phyloP scores from a whole-genome alignment of 1,284 basidiomycete species.

The Leccinum subfulvum region DNA sequence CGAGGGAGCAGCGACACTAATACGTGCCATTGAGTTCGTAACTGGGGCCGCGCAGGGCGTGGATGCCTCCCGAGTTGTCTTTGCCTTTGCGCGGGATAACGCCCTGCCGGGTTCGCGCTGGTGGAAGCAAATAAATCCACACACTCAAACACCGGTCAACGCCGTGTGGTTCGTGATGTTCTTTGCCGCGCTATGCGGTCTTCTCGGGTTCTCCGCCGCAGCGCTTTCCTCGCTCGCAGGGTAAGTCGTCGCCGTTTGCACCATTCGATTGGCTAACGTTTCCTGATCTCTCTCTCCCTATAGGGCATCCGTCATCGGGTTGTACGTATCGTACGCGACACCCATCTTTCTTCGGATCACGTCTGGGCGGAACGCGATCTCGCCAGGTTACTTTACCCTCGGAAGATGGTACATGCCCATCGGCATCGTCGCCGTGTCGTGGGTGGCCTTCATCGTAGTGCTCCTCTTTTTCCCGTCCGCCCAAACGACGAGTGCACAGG shows the following conservation, averaged over 20 bases:
- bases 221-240: conserved; percentile 66
- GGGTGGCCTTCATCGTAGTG: conserved; percentile 63
- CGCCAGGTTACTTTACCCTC: conserved; percentile 59
- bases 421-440: conserved; percentile 58
- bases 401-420: conserved; percentile 61
- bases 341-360: conserved; percentile 73
- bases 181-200: conserved; percentile 54
- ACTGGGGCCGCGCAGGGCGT: conserved; percentile 74
- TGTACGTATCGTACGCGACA: conserved; percentile 63
- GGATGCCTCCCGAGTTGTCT: conserved; percentile 72
- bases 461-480: conserved; percentile 59
- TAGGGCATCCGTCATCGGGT: conserved; percentile 68
- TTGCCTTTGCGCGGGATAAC: conserved; percentile 72
- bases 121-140: conserved; percentile 60
- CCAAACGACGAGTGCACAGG: conserved; percentile 41
- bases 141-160: conserved; percentile 67
- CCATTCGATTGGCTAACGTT: background rate
- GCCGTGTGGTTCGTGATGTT: conserved; percentile 75
- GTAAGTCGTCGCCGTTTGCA: conserved; percentile 36
- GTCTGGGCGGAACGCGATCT: conserved; percentile 55
- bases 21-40: conserved; percentile 46
- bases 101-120: conserved; percentile 68
- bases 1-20: background rate
- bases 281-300: background rate
- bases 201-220: conserved; percentile 63